A percentile compares a stretch with the other conserved stretches of the same genome.
phyloP scores from a whole-genome alignment of 805 yeast species.

The Candida nemodendra region DNA sequence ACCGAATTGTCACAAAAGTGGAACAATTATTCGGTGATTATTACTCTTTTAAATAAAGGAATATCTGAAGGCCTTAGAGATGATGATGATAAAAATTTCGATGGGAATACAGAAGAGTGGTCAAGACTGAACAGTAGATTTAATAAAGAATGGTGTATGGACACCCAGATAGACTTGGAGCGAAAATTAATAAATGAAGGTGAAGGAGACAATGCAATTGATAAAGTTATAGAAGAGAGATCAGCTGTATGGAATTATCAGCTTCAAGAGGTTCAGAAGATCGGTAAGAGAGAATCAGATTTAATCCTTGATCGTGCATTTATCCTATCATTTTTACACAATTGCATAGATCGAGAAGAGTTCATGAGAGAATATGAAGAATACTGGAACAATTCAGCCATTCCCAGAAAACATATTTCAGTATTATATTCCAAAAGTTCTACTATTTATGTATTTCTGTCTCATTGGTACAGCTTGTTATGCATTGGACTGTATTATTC shows the following conservation, averaged over 20 bases:
- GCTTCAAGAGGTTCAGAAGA: constrained; percentile 15
- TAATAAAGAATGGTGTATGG: constrained; percentile 1
- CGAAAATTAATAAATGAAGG: constrained; percentile 1
- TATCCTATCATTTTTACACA: constrained; percentile 25
- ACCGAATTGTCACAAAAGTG: constrained; percentile 18
- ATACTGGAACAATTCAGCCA: constrained; percentile 26
- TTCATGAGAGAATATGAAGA: constrained; percentile 61
- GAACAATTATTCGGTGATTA: constrained; percentile 27
- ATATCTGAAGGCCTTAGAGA: constrained; percentile 21
- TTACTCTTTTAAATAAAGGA: constrained; percentile 26
- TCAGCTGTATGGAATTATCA: constrained; percentile 30
- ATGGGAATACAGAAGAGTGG: constrained; percentile 33
- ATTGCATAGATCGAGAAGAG: constrained; percentile 60
- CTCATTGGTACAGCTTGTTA: constrained; percentile 32
- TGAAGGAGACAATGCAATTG: constrained; percentile 15
- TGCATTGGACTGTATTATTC: constrained; percentile 31
- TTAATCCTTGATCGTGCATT: constrained; percentile 21
- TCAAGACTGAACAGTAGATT: constrained; percentile 3
- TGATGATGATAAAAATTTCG: constrained; percentile 24
- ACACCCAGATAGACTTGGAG: constrained; percentile 1
- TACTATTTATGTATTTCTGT: constrained; percentile 29
- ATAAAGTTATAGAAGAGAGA: constrained; percentile 21
- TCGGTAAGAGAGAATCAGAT: constrained; percentile 23
- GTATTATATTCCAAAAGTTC: constrained; percentile 24
- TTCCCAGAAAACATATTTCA: constrained; percentile 27